Evolutionary conservation across 345 rosid species (phyloP).

Genomic region (Limnanthes douglasii): DNA sequence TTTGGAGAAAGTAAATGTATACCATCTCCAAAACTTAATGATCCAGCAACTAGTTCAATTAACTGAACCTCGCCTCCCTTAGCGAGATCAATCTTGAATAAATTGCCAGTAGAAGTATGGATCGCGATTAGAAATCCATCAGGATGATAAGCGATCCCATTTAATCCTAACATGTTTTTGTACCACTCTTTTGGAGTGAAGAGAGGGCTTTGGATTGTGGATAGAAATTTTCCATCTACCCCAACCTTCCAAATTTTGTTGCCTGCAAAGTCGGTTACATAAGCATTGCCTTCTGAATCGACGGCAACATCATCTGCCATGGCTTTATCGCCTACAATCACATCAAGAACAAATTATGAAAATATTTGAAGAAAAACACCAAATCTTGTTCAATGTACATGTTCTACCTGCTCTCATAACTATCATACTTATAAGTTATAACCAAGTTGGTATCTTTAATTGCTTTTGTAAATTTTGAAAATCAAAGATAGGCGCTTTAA

Average conservation of each 20-base stretch:
- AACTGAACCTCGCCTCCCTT: conserved; percentile 30
- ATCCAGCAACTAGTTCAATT: conserved; percentile 36
- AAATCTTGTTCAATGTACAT: too few species aligned
- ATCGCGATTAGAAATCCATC: conserved; percentile 63
- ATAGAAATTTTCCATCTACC: conserved; percentile 36
- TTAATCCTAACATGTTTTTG: conserved; percentile 42
- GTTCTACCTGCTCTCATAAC: too few species aligned
- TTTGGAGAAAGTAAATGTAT: conserved; percentile 49
- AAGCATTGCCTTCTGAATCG: conserved; percentile 59
- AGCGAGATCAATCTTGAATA: conserved; percentile 43
- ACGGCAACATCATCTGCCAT: conserved; percentile 78
- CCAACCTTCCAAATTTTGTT: conserved; percentile 72
- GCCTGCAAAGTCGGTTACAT: conserved; percentile 49
- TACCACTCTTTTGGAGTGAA: conserved; percentile 60
- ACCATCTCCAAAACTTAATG: conserved; percentile 60
- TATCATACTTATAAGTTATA: too few species aligned
- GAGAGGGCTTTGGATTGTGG: conserved; percentile 37
- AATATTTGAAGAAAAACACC: too few species aligned
- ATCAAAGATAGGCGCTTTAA: too few species aligned
- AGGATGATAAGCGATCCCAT: conserved; percentile 80
- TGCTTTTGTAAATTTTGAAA: too few species aligned
- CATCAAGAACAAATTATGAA: too few species aligned
- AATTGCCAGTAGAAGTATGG: conserved; percentile 50
- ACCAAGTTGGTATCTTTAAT: too few species aligned
- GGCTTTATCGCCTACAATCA: too few species aligned